Evolutionary conservation across 805 yeast genomes (phyloP), one percentile per base, ranked within the genome.

Genomic region (Metschnikowia continentalis): DNA sequence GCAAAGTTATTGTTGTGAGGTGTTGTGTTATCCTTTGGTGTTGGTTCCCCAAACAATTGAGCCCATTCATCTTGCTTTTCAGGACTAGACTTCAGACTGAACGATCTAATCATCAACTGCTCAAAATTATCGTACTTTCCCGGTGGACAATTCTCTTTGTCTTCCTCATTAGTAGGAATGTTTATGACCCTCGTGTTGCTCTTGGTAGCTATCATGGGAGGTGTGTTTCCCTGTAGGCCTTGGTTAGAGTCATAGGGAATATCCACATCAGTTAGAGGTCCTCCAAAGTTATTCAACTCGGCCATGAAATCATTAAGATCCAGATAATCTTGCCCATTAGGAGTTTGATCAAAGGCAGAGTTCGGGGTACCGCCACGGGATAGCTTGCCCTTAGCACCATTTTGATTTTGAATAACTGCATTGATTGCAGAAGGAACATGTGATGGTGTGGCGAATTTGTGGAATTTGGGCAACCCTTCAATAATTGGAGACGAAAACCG

Each of bases 141-240:
- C 0, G 68, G 68, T 5, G 67, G 63, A 17, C 60, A 58, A 48
- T 64, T 64, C 36, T 64, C 68, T 49, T 64, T 64, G 46, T 64
- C 65, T 14, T 62, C 67, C 11, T 54, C 65, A 39, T 62, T 70
- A 35, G 74, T 80, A 50, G 76, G 79, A n/a, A 80, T 54, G 53
- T 77, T 79, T 42, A 80, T 79, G 20, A 80, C 72, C 38, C 82
- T 70, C 3, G 84, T 80, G 56, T 79, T 80, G 39, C 77, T 64
- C 58, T 80, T 80, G 5, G 79, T 77, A n/a, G 84, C 84, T 65
- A 71, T 70, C 79, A 68, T 76, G 54, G 76, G 77, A 46, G 76
- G 79, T 6, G 76, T 72, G 33, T 63, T 70, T 37, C 67, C 70
- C 51, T 32, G 54, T 7, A 55, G 36, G 4, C 53, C 54, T 5